Percentiles rank a stretch among this genome's conserved stretches.
phyloP scores from a whole-genome alignment of 139 green algal genomes.

The Picochlorum sp. region DNA sequence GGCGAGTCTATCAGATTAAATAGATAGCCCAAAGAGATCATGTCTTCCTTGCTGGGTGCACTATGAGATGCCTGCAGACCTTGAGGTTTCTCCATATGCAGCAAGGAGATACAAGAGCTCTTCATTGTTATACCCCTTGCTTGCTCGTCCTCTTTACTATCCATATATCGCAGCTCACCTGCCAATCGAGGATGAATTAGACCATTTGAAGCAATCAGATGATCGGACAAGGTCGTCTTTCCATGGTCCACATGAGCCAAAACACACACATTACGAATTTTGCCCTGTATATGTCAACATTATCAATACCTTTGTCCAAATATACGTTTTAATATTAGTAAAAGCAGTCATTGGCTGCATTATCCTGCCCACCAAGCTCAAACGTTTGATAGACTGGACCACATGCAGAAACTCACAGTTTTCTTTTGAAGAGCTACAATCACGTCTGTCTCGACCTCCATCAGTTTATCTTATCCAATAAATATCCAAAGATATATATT shows the following conservation, averaged over 20 bases:
- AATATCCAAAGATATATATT: too few relatives aligned
- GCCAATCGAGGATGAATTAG: conserved; percentile 90
- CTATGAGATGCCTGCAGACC: conserved; percentile 4
- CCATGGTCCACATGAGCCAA: conserved; percentile 98
- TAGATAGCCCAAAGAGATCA: conserved; percentile 53
- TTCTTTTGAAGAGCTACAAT: conserved; percentile 17
- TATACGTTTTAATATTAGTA: too few relatives aligned
- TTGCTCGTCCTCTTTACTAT: conserved; percentile 93
- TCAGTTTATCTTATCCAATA: neutral
- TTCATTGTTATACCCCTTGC: conserved; percentile 98
- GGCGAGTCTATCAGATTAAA: conserved; percentile 98
- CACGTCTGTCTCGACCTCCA: conserved; percentile 16
- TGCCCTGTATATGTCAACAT: conserved; percentile 52
- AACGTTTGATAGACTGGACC: neutral
- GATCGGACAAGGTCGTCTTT: conserved; percentile 95
- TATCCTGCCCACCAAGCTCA: too few relatives aligned
- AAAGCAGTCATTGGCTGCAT: too few relatives aligned
- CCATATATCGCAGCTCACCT: conserved; percentile 75
- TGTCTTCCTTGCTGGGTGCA: conserved; percentile 14
- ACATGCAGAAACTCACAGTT: neutral
- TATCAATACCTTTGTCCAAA: too few relatives aligned
- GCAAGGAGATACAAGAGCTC: conserved; percentile 80
- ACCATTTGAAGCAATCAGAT: conserved; percentile 94
- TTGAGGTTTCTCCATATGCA: conserved; percentile 57
- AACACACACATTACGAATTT: conserved; percentile 94